A percentile compares a stretch with the other conserved stretches of the same genome.
phyloP scores from a whole-genome alignment of 176 grass and related monocot species.

The Hordeum marinum region DNA sequence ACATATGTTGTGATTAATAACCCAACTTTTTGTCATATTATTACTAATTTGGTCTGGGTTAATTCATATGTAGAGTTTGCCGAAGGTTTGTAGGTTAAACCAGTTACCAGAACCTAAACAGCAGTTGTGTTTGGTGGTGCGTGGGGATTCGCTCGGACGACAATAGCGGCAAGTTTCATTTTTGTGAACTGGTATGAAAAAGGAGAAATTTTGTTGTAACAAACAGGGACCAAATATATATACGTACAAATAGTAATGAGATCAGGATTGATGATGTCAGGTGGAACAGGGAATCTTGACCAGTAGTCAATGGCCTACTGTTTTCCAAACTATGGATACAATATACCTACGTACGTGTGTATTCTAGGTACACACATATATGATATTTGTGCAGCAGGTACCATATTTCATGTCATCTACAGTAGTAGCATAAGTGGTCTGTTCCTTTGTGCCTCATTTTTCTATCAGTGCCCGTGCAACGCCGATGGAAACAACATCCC shows the following conservation, averaged over 20 bases:
- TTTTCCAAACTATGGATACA: constrained; percentile 21
- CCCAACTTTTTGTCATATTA: neutral
- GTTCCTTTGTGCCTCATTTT: constrained; percentile 31
- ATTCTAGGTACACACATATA: constrained; percentile 42
- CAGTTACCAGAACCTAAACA: neutral
- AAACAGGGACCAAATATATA: neutral
- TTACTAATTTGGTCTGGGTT: neutral
- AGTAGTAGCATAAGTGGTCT: constrained; percentile 33
- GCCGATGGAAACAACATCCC: constrained; percentile 28
- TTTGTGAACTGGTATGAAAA: neutral
- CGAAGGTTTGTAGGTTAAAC: neutral
- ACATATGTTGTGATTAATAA: neutral
- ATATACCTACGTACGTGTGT: constrained; percentile 28
- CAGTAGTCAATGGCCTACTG: constrained; percentile 5
- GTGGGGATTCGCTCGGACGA: neutral
- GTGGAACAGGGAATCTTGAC: constrained; percentile 43
- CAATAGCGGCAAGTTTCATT: neutral
- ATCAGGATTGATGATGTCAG: constrained; percentile 12
- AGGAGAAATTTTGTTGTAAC: neutral
- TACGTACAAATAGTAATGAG: neutral
- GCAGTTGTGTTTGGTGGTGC: neutral
- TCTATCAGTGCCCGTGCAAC: constrained; percentile 35
- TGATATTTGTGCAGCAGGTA: constrained; percentile 27
- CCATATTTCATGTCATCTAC: constrained; percentile 59
- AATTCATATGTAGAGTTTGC: neutral